Conservation (phyloP, 371 early-diverging fungal species). For the Saksenaea oblongispora region DNA sequence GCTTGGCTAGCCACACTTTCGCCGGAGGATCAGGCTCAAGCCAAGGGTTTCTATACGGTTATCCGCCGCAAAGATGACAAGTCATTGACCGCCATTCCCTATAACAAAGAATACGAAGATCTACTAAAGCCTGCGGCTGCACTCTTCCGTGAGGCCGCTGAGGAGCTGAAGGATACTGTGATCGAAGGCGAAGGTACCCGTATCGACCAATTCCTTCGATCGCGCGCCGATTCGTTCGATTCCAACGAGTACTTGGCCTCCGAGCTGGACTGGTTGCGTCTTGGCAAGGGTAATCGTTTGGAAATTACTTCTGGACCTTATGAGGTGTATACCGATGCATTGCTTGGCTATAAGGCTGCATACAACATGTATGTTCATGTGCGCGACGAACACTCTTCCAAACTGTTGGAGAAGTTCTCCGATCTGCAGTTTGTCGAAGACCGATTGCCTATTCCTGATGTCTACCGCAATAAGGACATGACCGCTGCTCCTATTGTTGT, state of each 20-base stretch:
- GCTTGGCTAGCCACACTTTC: slow-evolving; percentile 56
- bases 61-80: slow-evolving; percentile 49
- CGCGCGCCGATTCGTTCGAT: slow-evolving; percentile 63
- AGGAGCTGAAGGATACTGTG: slow-evolving; percentile 33
- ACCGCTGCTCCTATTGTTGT: slow-evolving; percentile 78
- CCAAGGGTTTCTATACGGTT: slow-evolving; percentile 72
- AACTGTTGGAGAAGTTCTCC: slow-evolving; percentile 69
- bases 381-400: slow-evolving; percentile 67
- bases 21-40: slow-evolving; percentile 49
- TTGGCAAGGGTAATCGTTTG: slow-evolving; percentile 57
- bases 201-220: slow-evolving; percentile 59
- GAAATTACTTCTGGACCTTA: slow-evolving; percentile 82
- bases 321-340: slow-evolving; percentile 78
- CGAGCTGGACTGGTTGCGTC: slow-evolving; percentile 74
- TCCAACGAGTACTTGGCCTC: slow-evolving; percentile 71
- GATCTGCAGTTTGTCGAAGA: slow-evolving; percentile 71
- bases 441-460: slow-evolving; percentile 73
- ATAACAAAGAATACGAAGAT: slow-evolving; percentile 65
- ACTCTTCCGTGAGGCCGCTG: slow-evolving; percentile 62
- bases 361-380: slow-evolving; percentile 78
- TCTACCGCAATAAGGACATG: slow-evolving; percentile 68
- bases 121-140: slow-evolving; percentile 61
- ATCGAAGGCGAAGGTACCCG: slow-evolving; percentile 42
- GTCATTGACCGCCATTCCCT: slow-evolving; percentile 50
- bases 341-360: slow-evolving; percentile 69